Base-by-base conservation (phyloP, 805 yeast genomes). In the Yamadazyma tumulicola region DNA sequence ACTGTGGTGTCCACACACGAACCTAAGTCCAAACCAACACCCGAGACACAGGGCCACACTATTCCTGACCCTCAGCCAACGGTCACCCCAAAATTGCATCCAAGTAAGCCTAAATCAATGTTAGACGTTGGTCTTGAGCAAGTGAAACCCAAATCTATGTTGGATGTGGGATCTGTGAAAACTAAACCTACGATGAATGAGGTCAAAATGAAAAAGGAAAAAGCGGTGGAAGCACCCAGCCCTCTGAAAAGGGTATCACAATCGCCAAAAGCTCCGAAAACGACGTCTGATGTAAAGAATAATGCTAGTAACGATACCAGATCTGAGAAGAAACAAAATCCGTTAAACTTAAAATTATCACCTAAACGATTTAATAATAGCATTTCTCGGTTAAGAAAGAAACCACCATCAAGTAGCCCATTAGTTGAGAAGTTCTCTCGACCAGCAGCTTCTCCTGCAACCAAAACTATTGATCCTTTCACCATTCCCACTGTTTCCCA, bases 351-450 rank as follows among this genome's bases (percentile, higher is more conserved):
- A 12, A 38, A 38, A 11, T 31, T 38, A 21, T 21, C 20, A 21
- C 35, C 38, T 6, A 28, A 10, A 28, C 18, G 19, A 16, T 11
- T 6, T 6, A 6, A 6, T 5, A 16, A 19, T 23, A 7, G 6
- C 10, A 19, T 25, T 10, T 17, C 33, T 7, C 32, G 19, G 30
- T 27, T 29, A 11, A 37, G 28, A 12, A 39, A 39, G 19, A 38
- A 38, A 19, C 39, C 42, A 12, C 43, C 39, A 5, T 31, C 43
- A 14, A 22, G 28, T n/a, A 35, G 42, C 35, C 39, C 38, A 18
- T 34, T 35, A 19, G 26, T 34, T 22, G 37, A 34, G 30, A 28
- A 26, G 15, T 34, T 34, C n/a, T 14, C 19, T 14, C 5, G 7
- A 24, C 27, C 27, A 24, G 14, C 23, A 9, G n/a, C 9, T n/a